phyloP scores from a whole-genome alignment of 2,329 filamentous ascomycete species.

The Chrysoporthe deuterocubensis region DNA sequence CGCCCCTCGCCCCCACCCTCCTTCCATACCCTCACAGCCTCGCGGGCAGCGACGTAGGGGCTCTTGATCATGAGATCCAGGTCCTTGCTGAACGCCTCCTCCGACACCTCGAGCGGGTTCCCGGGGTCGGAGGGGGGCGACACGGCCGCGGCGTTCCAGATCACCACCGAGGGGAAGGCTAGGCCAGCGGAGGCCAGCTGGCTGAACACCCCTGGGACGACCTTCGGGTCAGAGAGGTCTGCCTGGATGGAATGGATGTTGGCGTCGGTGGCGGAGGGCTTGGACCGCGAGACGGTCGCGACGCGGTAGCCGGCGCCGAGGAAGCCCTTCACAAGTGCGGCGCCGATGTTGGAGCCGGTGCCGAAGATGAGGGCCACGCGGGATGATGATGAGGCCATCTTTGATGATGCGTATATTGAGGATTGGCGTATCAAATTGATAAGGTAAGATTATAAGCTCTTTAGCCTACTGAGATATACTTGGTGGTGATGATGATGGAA shows the following conservation, averaged over 20 bases:
- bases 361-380: conserved; percentile 29
- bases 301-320: conserved; percentile 26
- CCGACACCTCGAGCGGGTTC: conserved; percentile 24
- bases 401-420: not conserved
- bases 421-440: not conserved
- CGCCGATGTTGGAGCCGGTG: conserved; percentile 27
- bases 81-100: conserved; percentile 19
- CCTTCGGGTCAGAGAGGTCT: conserved; percentile 21
- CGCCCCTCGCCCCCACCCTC: not conserved
- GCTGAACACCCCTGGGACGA: conserved; percentile 15
- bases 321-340: conserved; percentile 27
- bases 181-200: conserved; percentile 8
- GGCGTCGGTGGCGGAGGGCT: conserved; percentile 5
- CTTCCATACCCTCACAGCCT: conserved; percentile 25
- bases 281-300: conserved; percentile 28
- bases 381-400: conserved; percentile 13
- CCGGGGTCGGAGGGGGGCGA: conserved; percentile 19
- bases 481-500: not conserved
- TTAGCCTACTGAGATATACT: not conserved
- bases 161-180: conserved; percentile 23
- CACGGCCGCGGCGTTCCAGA: conserved; percentile 27
- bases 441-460: not conserved
- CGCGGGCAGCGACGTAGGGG: conserved; percentile 24
- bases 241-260: conserved; percentile 24
- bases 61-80: conserved; percentile 22